Evolutionary conservation across 495 filamentous ascomycete species (phyloP), one percentile per base, ranked within the genome.

Genomic region (Penicillium lividum): DNA sequence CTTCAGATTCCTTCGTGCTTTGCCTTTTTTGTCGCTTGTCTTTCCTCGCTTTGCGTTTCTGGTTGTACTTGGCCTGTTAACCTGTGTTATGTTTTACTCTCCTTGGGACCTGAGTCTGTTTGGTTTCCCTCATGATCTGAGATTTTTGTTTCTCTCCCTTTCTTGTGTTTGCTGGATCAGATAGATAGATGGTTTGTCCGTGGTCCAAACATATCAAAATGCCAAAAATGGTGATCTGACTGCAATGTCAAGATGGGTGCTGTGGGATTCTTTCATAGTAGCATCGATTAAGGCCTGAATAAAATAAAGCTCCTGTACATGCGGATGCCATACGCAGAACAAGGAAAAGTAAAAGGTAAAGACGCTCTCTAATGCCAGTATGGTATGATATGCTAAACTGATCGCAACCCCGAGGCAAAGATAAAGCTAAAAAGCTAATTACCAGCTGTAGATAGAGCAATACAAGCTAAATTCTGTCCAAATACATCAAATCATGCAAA

Each of bases 161-260:
- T 33, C 49, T 40, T 16, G 15, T 38, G 25, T 51, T 52, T 52
- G n/a, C 38, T 52, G 49, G 49, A 52, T 52, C 34, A 28, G 30
- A 52, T 52, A 52, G 49, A 52, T 52, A 52, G 49, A 52, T 52
- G 49, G 49, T 34, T 52, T 38, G 31, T 52, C 30, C 15, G 49
- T 40, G 46, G 46, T 49, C 46, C 28, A 49, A 27, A 49, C 28
- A 49, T 31, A 27, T 7, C 28, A 31, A 49, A 48, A 48, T 48
- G 27, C 13, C n/a, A 31, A 42, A 42, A 53, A 53, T 38, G 42
- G 33, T 49, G 43, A 53, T 33, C 53, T 30, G 30, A 16, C 46
- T 47, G 29, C 9, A 47, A 47, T 15, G 3, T 36, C 16, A 22
- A 22, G 33, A 27, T 16, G 13, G 7, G 6, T 7, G 31, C 6